phyloP scores from a whole-genome alignment of 192 early-diverging fungal genomes.

The Umbelopsis ramanniana region DNA sequence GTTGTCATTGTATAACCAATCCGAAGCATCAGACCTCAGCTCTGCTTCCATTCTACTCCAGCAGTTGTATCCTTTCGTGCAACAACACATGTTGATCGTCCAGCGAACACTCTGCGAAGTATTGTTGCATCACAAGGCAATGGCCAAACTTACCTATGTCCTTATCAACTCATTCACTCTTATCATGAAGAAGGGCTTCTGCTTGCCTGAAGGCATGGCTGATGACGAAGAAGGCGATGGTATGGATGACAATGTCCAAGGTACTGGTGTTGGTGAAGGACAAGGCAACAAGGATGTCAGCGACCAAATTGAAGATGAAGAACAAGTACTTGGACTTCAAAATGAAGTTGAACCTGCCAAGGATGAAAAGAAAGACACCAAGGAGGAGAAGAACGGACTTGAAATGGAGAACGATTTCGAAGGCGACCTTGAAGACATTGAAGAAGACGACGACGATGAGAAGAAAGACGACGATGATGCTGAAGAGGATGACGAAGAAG shows the following conservation, averaged over 20 bases:
- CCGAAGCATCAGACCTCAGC: slow-evolving; percentile 23
- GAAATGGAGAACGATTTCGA: slow-evolving; percentile 98
- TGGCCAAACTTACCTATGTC: slow-evolving; percentile 74
- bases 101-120: slow-evolving; percentile 62
- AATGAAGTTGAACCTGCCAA: slow-evolving; percentile 62
- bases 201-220: slow-evolving; percentile 72
- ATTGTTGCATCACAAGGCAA: slow-evolving; percentile 66
- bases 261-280: slow-evolving; percentile 93
- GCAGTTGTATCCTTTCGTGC: slow-evolving; percentile 57
- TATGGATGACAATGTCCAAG: slow-evolving; percentile 58
- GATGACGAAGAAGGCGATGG: slow-evolving; percentile 65
- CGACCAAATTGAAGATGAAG: slow-evolving; percentile 97
- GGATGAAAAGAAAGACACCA: slow-evolving; percentile 61
- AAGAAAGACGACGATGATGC: slow-evolving; percentile 64
- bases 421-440: slow-evolving; percentile 87
- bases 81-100: slow-evolving; percentile 66
- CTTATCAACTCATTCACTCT: slow-evolving; percentile 70
- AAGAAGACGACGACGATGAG: slow-evolving; percentile 64
- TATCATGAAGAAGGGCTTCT: slow-evolving; percentile 86
- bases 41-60: slow-evolving; percentile 44
- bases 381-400: slow-evolving; percentile 85
- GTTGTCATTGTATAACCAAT: slow-evolving; percentile 37
- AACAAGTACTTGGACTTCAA: slow-evolving; percentile 90
- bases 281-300: slow-evolving; percentile 95
- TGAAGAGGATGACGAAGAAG: slow-evolving; percentile 73